Evolutionary conservation across 805 yeast species (phyloP).

Genomic region (Starmerella etchellsii): DNA sequence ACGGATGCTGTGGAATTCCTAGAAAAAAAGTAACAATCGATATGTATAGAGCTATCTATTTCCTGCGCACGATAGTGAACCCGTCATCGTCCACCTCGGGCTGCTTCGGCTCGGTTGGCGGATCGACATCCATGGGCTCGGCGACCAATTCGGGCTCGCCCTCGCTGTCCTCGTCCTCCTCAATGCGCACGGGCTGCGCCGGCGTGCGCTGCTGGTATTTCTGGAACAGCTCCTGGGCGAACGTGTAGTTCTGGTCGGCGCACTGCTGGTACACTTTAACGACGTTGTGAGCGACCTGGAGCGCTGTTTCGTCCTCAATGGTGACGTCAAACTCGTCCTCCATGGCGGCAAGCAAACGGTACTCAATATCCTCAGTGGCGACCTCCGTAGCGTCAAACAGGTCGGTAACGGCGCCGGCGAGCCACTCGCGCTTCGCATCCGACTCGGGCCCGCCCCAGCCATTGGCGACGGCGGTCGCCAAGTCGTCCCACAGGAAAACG

Average conservation of each 20-base stretch:
- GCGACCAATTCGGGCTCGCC: constrained; percentile 17
- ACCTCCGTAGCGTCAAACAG: constrained; percentile 53
- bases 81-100: constrained; percentile 91
- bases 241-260: constrained; percentile 36
- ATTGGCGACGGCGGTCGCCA: constrained; percentile 78
- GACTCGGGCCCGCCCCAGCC: constrained; percentile 94
- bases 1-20: background rate
- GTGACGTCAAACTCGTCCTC: constrained; percentile 84
- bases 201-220: constrained; percentile 36
- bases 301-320: constrained; percentile 81
- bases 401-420: constrained; percentile 68
- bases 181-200: constrained; percentile 39
- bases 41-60: background rate
- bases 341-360: constrained; percentile 76
- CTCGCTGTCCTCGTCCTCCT: constrained; percentile 40
- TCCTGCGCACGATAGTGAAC: constrained; percentile 57
- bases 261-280: constrained; percentile 57
- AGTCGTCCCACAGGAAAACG: constrained; percentile 78
- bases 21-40: background rate
- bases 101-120: constrained; percentile 35
- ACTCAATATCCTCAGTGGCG: constrained; percentile 71
- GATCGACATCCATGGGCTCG: constrained; percentile 31
- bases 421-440: constrained; percentile 89
- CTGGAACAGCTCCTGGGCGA: constrained; percentile 46
- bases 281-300: constrained; percentile 55